Base-by-base conservation (phyloP, 352 stramenopile genomes). In the Pythium rhizo-oryzae region DNA sequence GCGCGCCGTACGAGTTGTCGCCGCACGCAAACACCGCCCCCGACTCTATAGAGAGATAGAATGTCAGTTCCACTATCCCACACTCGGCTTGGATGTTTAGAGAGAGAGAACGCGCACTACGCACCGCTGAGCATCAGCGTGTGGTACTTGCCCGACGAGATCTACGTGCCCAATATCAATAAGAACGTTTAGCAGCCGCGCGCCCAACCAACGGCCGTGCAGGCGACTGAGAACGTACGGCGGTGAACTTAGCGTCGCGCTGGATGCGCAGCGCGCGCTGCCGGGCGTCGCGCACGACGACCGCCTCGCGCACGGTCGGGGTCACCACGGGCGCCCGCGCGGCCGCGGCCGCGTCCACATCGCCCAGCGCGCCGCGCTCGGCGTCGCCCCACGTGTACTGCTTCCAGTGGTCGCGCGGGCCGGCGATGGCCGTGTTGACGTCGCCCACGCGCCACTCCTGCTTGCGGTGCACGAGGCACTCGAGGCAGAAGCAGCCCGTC, bases 401-500 rank as follows among this genome's bases (percentile, higher is more conserved):
- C 25, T 72, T 68, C 81, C 84, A 91, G 37, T 86, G 73, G 52
- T 93, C 83, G 60, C 84, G 71, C 23, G 84, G 84, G 8, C 84
- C 86, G 15, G 89, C 79, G 53, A 94, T 79, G 24, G 69, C 64
- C 23, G 75, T 43, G 62, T 94, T 92, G 30, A 91, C 66, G 64
- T 93, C 81, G 49, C 83, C 82, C 43, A 94, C 82, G 56, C 86
- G 75, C 84, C 86, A 93, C 55, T 93, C 84, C 41, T 94, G 82
- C 58, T 87, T 90, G 33, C 81, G 76, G 54, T 89, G 72, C 19
- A 91, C 60, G 19, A 94, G 63, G 58, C 86, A 93, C 49, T 92
- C 83, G 37, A 86, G 62, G 33, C 86, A 94, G 59, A 91, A 94
- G 59, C 86, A 92, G 0, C 86, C 86, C 6, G 84, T 79, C 72